Evolutionary conservation across 306 rosid species (phyloP), one percentile per base, ranked within the genome.

Genomic region (Cucumis cinereus): DNA sequence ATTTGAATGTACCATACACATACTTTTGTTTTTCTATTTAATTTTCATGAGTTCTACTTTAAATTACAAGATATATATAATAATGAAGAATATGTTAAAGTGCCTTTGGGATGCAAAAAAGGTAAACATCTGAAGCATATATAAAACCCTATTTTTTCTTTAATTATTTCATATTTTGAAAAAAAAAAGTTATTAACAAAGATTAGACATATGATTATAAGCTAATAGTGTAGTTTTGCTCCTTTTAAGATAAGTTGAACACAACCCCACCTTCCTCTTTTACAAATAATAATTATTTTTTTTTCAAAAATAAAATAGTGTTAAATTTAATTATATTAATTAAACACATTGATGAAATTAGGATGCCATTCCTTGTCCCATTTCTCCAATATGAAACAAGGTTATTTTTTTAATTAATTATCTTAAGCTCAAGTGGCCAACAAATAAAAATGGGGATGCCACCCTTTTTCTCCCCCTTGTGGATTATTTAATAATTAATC

Each of bases 41-140:
- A 14, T 49, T 66, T 43, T 33, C 74, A 23, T 43, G 6, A 68
- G 43, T 68, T 68, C 28, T 43, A 68, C 56, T 62, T 68, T 68
- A 19, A 67, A 30, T 36, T 17, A 33, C 4, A 19, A 43, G 14
- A 47, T 24, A 47, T 24, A 47, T 24, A 70, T 47, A 47, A 24
- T 47, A 70, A 45, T 45, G 40, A 47, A 15, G 57, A 70, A 70
- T 45, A 70, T 47, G 17, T 45, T 15, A 70, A 70, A 70, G 75
- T 70, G 75, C 57, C 75, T 70, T 70, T 70, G 75, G 58, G 35
- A 70, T 47, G 75, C 75, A 23, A 70, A 70, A 70, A 70, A 70
- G 75, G 57, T 35, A 70, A 6, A 22, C 41, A 70, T 47, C 45
- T 14, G 75, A 70, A 45, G 41, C 15, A 69, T 70, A 47, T 24